These are phyloP conservation scores for Aristolochia contorta DNA, from an alignment of 164 flowering plant species.

Conservation along the genomic window DNA sequence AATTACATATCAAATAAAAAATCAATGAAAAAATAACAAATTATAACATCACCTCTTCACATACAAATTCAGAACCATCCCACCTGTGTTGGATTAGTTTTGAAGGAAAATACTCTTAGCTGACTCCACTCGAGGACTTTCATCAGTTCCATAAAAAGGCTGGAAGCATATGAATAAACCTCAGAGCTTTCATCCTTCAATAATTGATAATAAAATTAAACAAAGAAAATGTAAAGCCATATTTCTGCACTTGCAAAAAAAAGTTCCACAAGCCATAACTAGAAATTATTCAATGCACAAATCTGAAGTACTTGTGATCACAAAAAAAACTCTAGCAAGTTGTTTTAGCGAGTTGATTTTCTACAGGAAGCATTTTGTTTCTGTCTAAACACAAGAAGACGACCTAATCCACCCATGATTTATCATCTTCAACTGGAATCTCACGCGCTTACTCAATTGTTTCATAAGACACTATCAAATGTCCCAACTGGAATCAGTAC, in stretches of 20 bases:
- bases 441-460: no score
- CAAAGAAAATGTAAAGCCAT: background rate
- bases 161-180: constrained; percentile 18
- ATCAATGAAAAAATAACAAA: background rate
- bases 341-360: no score
- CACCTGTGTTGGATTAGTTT: constrained; percentile 87
- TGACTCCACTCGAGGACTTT: constrained; percentile 89
- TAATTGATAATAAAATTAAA: background rate
- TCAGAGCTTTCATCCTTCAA: background rate
- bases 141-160: constrained; percentile 92
- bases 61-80: constrained; percentile 53
- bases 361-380: no score
- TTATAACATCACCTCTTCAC: constrained; percentile 60
- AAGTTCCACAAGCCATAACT: background rate
- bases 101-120: constrained; percentile 84
- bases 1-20: background rate
- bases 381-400: no score
- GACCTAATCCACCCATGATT: no score
- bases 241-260: background rate
- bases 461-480: no score
- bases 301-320: no score
- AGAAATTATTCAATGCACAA: background rate
- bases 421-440: no score
- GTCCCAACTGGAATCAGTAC: no score
- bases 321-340: no score